A percentile compares a stretch with the other conserved stretches of the same genome.
phyloP scores from a whole-genome alignment of 1,284 basidiomycete species.

The Irpex sp. region DNA sequence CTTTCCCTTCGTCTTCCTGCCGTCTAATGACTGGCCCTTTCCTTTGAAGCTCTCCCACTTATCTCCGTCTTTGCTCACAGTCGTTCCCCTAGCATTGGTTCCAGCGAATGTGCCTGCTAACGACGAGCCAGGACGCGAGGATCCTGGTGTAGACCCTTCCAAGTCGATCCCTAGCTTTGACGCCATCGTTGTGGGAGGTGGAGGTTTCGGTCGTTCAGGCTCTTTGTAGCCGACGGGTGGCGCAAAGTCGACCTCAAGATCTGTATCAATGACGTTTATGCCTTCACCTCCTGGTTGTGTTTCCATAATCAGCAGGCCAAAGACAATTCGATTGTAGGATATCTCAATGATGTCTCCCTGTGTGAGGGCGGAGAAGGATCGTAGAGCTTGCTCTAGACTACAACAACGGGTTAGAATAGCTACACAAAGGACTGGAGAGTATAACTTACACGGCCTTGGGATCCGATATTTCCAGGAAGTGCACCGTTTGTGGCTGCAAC shows the following conservation, averaged over 20 bases:
- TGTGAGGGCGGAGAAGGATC: slow-evolving; percentile 89
- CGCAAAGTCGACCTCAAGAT: slow-evolving; percentile 90
- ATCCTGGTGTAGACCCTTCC: slow-evolving; percentile 75
- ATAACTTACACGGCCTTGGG: slow-evolving; percentile 90
- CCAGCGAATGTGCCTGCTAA: slow-evolving; percentile 64
- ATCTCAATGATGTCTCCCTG: slow-evolving; percentile 94
- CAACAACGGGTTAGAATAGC: not conserved
- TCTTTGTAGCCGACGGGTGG: slow-evolving; percentile 82
- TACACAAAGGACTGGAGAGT: not conserved
- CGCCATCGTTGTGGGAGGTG: slow-evolving; percentile 90
- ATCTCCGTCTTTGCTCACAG: slow-evolving; percentile 71
- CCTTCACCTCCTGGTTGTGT: slow-evolving; percentile 84
- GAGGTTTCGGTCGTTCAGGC: slow-evolving; percentile 80
- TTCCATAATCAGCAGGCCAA: slow-evolving; percentile 96
- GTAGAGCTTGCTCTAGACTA: slow-evolving; percentile 92
- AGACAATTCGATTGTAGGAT: slow-evolving; percentile 88
- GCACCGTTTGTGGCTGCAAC: slow-evolving; percentile 92
- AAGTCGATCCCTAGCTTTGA: slow-evolving; percentile 95
- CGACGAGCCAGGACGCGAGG: slow-evolving; percentile 77
- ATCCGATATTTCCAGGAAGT: slow-evolving; percentile 94
- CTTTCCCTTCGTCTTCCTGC: slow-evolving; percentile 89
- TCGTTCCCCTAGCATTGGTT: slow-evolving; percentile 37
- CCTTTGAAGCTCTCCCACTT: slow-evolving; percentile 94
- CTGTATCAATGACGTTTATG: slow-evolving; percentile 92
- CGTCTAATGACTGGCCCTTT: slow-evolving; percentile 83